Evolutionary conservation across 768 basidiomycete genomes (phyloP).

Genomic region (Phanerochaete sordida): DNA sequence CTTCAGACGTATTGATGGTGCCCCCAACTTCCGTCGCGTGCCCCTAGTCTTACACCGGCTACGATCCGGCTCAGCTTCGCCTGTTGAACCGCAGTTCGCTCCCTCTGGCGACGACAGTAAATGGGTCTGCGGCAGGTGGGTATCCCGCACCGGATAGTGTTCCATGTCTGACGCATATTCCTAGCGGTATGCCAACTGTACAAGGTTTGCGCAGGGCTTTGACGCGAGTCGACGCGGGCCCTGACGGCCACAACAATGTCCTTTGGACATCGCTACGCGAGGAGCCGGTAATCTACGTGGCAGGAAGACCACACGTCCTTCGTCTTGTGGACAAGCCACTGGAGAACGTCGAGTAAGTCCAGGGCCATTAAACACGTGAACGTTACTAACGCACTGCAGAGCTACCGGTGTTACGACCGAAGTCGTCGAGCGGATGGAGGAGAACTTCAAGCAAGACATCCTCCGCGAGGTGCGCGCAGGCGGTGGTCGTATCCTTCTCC

Average conservation of each 20-base stretch:
- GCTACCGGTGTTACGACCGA: conserved; percentile 91
- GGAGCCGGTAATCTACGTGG: conserved; percentile 91
- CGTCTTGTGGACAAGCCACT: conserved; percentile 84
- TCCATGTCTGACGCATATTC: conserved; percentile 17
- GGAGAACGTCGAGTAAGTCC: conserved; percentile 87
- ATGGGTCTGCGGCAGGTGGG: conserved; percentile 76
- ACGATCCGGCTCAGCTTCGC: conserved; percentile 23
- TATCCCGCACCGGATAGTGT: too few species aligned
- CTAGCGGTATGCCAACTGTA: conserved; percentile 91
- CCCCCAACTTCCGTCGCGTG: conserved; percentile 88
- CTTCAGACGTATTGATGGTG: conserved; percentile 80
- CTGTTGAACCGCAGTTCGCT: conserved; percentile 34
- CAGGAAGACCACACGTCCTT: conserved; percentile 85
- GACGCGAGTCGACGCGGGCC: conserved; percentile 73
- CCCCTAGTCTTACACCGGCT: conserved; percentile 52
- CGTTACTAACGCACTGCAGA: conserved; percentile 36
- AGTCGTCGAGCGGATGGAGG: conserved; percentile 91
- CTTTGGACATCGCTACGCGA: conserved; percentile 97
- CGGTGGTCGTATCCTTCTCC: conserved; percentile 79
- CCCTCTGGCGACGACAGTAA: conserved; percentile 40
- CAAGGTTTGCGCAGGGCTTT: conserved; percentile 83
- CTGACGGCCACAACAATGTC: conserved; percentile 69
- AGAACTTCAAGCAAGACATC: conserved; percentile 83
- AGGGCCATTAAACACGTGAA: neutral
- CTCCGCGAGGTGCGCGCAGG: conserved; percentile 72